These are phyloP conservation scores for Nitzschia sp. DNA, from an alignment of 108 stramenopile genomes.

Conservation along the genomic window DNA sequence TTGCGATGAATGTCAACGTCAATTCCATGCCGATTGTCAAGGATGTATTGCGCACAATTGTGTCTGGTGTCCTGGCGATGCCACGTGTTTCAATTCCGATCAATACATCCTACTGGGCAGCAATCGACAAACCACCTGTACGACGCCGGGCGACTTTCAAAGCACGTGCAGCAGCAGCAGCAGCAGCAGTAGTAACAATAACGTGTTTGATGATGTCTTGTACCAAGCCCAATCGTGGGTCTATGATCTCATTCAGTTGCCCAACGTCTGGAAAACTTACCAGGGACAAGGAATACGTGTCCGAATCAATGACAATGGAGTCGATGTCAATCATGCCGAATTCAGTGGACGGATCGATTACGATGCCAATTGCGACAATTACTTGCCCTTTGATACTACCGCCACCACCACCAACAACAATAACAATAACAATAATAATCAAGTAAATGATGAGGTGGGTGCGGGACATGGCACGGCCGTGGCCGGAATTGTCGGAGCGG, in stretches of 20 bases:
- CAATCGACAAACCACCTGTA: background rate
- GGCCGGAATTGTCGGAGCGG: conserved; percentile 16
- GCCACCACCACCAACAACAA: background rate
- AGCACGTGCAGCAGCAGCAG: background rate
- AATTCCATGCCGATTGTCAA: conserved; percentile 15
- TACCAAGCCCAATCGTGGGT: conserved; percentile 10
- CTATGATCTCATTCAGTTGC: conserved; percentile 21
- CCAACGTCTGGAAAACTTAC: conserved; percentile 13
- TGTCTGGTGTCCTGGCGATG: conserved; percentile 32
- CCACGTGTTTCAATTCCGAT: conserved; percentile 18
- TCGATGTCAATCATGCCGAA: conserved; percentile 16
- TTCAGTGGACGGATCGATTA: conserved; percentile 17
- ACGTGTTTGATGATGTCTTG: conserved; percentile 18
- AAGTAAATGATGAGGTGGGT: too few species aligned
- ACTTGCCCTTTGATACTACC: background rate
- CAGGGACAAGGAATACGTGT: conserved; percentile 23
- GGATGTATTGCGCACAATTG: conserved; percentile 9
- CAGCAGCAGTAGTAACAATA: background rate
- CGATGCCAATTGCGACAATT: conserved; percentile 12
- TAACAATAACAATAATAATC: too few species aligned
- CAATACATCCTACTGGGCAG: background rate
- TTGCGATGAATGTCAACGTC: conserved; percentile 1
- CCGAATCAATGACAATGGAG: conserved; percentile 24
- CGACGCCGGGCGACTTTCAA: background rate
- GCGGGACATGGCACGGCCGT: conserved; percentile 27